Evolutionary conservation across 108 stramenopile species (phyloP).

Genomic region (Discostella stelligeroides): DNA sequence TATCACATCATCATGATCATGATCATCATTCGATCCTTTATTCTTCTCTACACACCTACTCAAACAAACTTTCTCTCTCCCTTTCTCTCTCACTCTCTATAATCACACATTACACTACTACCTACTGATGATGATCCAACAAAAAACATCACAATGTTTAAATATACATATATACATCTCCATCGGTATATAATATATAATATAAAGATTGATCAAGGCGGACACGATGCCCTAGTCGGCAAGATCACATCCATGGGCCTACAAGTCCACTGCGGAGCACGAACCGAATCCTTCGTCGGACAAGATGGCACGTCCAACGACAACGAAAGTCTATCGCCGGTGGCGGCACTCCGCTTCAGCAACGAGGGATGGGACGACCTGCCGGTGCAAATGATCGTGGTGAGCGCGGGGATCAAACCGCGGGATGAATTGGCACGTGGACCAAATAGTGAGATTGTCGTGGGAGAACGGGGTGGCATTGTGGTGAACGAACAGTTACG

Average conservation of each 20-base stretch:
- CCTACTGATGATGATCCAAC: too few relatives aligned
- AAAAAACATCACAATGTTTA: too few relatives aligned
- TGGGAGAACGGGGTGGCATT: slow-evolving; percentile 91
- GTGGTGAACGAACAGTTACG: slow-evolving; percentile 84
- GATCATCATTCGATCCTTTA: slow-evolving; percentile 82
- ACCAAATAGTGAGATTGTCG: slow-evolving; percentile 63
- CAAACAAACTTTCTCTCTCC: too few relatives aligned
- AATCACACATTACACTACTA: too few relatives aligned
- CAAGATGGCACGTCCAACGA: slow-evolving; percentile 84
- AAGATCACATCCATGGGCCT: slow-evolving; percentile 93
- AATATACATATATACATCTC: too few relatives aligned
- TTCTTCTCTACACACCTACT: too few relatives aligned
- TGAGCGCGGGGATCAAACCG: slow-evolving; percentile 91
- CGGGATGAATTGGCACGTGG: slow-evolving; percentile 88
- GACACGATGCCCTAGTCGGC: slow-evolving; percentile 88
- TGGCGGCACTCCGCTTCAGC: slow-evolving; percentile 75
- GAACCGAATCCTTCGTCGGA: slow-evolving; percentile 88
- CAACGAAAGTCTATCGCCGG: slow-evolving; percentile 64
- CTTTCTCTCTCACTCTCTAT: too few relatives aligned
- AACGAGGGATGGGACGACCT: slow-evolving; percentile 91
- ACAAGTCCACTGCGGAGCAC: slow-evolving; percentile 89
- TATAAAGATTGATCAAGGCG: slow-evolving; percentile 92
- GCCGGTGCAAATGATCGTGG: slow-evolving; percentile 92
- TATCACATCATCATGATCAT: too few relatives aligned
- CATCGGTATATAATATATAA: too few relatives aligned